Base-by-base conservation (phyloP, 2,329 filamentous ascomycete genomes). In the Hyphodiscus sp. region DNA sequence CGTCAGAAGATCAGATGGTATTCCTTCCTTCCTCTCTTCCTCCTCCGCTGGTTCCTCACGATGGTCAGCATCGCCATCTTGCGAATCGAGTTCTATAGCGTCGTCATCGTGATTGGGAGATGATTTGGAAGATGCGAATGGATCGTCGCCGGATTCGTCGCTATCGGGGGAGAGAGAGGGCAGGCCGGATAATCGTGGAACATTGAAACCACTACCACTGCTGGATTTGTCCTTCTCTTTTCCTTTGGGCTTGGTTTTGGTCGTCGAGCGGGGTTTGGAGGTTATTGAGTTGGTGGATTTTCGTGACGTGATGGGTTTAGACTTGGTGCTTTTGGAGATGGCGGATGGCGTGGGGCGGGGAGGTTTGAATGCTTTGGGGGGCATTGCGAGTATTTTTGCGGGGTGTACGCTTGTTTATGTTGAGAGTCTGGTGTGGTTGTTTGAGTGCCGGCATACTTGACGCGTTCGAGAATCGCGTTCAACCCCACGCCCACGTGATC, bases 1-100 rank as follows among this genome's bases (percentile, higher is more conserved):
- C 10, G 87, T 86, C 42, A 96, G 72, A 0, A 97, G 76, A 44
- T 89, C 83, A 2, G 80, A 76, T 0, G 91, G 88, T 26, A 96
- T 87, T 8, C 30, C 18, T 54, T 51, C 41, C 19, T 1, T 53
- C 50, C 20, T 52, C 46, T 51, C 41, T 2, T 54, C 54, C 10
- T 45, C 55, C 2, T 41, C 41, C 10, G 53, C 57, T 16, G 47
- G 54, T 0, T 52, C 51, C 18, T 49, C 47, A 8, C 54, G 49
- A 10, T 50, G 42, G 2, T 52, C 54, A 11, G 41, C 38, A 20
- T 45, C 19, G 16, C 5, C 10, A 20, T 18, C 20, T n/a, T 29
- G 47, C 9, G 6, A 20, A 20, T 23, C n/a, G 16, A 16, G 23
- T 33, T 33, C 15, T 20, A 20, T 30, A 45, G 46, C 2, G 15